Evolutionary conservation across 331 rosid species (phyloP), one percentile per base, ranked within the genome.

Genomic region (Pyracantha coccinea): DNA sequence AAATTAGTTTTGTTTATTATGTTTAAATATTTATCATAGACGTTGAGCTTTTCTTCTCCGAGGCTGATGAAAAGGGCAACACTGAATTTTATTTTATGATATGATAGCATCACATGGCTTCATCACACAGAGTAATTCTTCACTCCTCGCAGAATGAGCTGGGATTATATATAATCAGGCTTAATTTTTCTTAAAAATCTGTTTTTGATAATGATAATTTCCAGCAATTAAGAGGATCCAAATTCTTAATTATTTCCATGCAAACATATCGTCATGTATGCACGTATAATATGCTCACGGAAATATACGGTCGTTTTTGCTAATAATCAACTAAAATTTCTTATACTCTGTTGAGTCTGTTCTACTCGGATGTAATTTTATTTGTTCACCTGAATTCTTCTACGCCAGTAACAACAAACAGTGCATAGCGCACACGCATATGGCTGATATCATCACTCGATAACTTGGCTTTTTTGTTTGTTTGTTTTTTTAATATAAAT

Each of bases 21-120:
- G 52, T 63, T 54, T 23, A 38, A 55, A 13, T 65, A 23, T 52
- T 44, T 66, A 45, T 58, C 28, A 21, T 61, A 65, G 53, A 55
- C 1, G 57, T 69, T 53, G 76, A 61, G 80, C 76, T 69, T 80
- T 75, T 57, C 35, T 75, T 65, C 77, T 71, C 74, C 32, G 74
- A 24, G 63, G 69, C 38, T 4, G 62, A 47, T 58, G 69, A 75
- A 80, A 75, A 41, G 69, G 62, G 58, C 2, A 19, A 38, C 58
- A 35, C 73, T 64, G 64, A 75, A 80, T 69, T 45, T 17, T 66
- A 45, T 73, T 66, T 10, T 3, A 10, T 41, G 47, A 44, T 60
- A n/a, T 66, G 27, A 54, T 60, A 68, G 58, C 29, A 32, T 57
- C 60, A 25, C 52, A 65, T 61, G 53, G 32, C 15, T 60, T 20